Evolutionary conservation across 768 basidiomycete species (phyloP).

Genomic region (Xerocomellus dryophilus): DNA sequence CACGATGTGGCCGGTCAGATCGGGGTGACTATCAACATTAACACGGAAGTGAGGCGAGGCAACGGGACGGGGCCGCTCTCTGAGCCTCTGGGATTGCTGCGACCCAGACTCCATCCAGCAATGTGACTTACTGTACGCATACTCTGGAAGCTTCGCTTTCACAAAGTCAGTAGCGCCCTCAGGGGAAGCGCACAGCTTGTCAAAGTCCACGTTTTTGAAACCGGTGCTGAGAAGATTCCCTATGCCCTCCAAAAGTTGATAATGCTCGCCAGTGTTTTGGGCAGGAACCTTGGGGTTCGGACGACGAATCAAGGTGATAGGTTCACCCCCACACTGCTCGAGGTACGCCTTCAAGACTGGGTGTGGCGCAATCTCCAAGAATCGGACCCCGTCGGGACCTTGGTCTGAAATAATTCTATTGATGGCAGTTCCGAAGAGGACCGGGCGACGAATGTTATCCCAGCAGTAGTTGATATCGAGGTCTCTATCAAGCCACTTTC

Average conservation of each 20-base stretch:
- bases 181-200: constrained; percentile 25
- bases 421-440: constrained; percentile 34
- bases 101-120: constrained; percentile 28
- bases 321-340: constrained; percentile 35
- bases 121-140: constrained; percentile 29
- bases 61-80: constrained; percentile 33
- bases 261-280: constrained; percentile 35
- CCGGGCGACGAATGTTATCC: constrained; percentile 36
- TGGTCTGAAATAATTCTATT: constrained; percentile 31
- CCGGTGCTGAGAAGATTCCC: constrained; percentile 31
- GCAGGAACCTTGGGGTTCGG: constrained; percentile 31
- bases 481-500: constrained; percentile 31
- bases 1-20: constrained; percentile 44
- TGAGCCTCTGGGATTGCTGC: constrained; percentile 26
- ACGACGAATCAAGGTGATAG: constrained; percentile 29
- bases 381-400: constrained; percentile 25
- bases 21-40: constrained; percentile 33
- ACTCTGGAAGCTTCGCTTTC: constrained; percentile 28
- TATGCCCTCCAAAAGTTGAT: constrained; percentile 31
- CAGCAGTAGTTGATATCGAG: constrained; percentile 32
- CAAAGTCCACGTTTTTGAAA: constrained; percentile 30
- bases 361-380: constrained; percentile 35
- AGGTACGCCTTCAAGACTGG: constrained; percentile 35
- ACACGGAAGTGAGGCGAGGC: constrained; percentile 36
- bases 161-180: constrained; percentile 19